These are phyloP conservation scores for Blastomyces percursus DNA, from an alignment of 2,329 filamentous ascomycete genomes.

Conservation along the genomic window DNA sequence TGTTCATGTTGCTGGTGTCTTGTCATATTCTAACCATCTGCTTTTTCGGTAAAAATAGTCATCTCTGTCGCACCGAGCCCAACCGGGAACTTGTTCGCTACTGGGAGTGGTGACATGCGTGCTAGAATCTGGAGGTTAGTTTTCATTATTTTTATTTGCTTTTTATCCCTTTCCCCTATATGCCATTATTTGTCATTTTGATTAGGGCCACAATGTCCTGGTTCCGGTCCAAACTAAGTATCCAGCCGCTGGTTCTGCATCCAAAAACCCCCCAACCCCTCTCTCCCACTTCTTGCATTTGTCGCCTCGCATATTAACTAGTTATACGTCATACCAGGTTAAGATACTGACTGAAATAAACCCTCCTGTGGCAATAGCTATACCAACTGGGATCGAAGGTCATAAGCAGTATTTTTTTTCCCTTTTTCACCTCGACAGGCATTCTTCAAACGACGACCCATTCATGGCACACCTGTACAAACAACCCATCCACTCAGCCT, in stretches of 20 bases:
- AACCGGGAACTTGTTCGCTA: conserved; percentile 78
- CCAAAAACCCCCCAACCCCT: neutral
- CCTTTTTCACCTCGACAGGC: neutral
- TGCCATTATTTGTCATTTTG: neutral
- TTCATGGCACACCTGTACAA: neutral
- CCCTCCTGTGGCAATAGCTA: neutral
- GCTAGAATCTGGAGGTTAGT: conserved; percentile 86
- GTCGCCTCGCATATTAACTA: neutral
- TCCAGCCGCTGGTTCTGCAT: no score
- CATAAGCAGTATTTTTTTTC: neutral
- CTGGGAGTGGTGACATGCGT: conserved; percentile 93
- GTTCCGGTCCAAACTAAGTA: no score
- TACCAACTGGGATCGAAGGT: conserved; percentile 1
- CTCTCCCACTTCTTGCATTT: neutral
- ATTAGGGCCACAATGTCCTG: no score
- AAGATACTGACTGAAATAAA: neutral
- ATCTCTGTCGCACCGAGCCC: conserved; percentile 95
- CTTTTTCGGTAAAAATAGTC: conserved; percentile 42
- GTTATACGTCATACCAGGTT: neutral
- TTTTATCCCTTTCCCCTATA: neutral
- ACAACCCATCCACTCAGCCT: neutral
- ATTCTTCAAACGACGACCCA: neutral
- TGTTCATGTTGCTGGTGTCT: neutral
- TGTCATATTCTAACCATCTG: conserved; percentile 13
- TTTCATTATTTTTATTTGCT: neutral